These are phyloP conservation scores for Hamamelis virginiana DNA, from an alignment of 164 flowering plant genomes.

Conservation along the genomic window DNA sequence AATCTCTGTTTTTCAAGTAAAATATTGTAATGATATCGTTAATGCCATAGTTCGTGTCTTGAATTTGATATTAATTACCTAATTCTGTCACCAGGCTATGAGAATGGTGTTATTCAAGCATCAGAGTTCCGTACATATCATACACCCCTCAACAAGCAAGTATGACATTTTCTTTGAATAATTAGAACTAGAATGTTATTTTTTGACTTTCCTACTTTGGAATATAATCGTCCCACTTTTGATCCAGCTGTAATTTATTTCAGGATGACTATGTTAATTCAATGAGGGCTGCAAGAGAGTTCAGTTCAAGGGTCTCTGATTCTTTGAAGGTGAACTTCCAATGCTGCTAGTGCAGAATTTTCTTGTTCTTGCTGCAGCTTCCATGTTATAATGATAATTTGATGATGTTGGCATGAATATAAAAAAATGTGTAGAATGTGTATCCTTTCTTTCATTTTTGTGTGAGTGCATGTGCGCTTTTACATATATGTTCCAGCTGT, in stretches of 20 bases:
- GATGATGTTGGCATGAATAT: background rate
- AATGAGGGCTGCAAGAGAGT: constrained; percentile 89
- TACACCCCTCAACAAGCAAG: constrained; percentile 97
- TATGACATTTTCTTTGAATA: constrained; percentile 20
- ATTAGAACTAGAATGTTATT: background rate
- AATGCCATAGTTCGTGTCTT: background rate
- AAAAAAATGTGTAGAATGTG: background rate
- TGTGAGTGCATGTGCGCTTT: background rate
- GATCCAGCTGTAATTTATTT: constrained; percentile 7
- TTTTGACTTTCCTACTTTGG: background rate
- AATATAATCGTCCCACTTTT: background rate
- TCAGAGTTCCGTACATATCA: constrained; percentile 97
- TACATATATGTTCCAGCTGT: background rate
- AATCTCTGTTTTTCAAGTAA: background rate
- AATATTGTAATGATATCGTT: background rate
- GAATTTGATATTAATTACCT: background rate
- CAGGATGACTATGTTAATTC: constrained; percentile 91
- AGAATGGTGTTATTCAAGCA: constrained; percentile 57
- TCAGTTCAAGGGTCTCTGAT: constrained; percentile 72
- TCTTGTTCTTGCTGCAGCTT: background rate
- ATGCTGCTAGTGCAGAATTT: background rate
- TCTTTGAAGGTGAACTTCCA: constrained; percentile 63
- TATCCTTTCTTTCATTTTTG: background rate
- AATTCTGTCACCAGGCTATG: constrained; percentile 28
- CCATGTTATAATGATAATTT: background rate